Base-by-base conservation (phyloP, 345 rosid genomes). In the Jatropha curcas region DNA sequence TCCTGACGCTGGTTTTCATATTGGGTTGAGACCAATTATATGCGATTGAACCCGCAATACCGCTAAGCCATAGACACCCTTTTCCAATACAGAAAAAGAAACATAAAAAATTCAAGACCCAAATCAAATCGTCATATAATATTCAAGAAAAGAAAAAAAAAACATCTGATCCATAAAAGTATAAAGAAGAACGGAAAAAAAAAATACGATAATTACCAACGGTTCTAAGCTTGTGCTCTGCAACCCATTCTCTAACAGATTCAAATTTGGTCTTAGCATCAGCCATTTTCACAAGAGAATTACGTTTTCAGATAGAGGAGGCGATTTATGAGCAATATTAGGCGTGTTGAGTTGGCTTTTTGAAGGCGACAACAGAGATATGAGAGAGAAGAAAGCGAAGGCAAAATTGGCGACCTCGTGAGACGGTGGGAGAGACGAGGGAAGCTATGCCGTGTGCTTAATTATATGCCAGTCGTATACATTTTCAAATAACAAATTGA, bases 1-100 rank as follows among this genome's bases (percentile, higher is more conserved):
- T 82, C 86, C 87, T 85, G 82, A 95, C 98, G 81, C 99, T 92
- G 70, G 99, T 88, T 74, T 95, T 95, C 99, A 95, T 95, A 68
- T 68, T 83, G 48, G 99, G 99, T 69, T 84, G 91, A 25, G 99
- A 89, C 98, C 98, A 95, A 82, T 95, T 95, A 71, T 95, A 95
- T 1, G 94, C 97, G 62, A 92, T 82, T 37, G 97, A 92, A 39
- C 98, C 98, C 60, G 89, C 74, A 62, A 95, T 84, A 37, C 96
- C 98, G 76, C 92, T 82, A 17, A 92, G 94, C 99, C 99, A 95
- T 57, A 95, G 75, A 72, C 89, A 82, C 59, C 97, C 99, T 95
- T 57, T 64, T n/a, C 35, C 9, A 41, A 43, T 62, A 50, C 53
- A 57, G 64, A 33, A n/a, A 34, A 8, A 58, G 52, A 68, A 17